Evolutionary conservation across 768 basidiomycete species (phyloP).

Genomic region (Naganishia randhawae): DNA sequence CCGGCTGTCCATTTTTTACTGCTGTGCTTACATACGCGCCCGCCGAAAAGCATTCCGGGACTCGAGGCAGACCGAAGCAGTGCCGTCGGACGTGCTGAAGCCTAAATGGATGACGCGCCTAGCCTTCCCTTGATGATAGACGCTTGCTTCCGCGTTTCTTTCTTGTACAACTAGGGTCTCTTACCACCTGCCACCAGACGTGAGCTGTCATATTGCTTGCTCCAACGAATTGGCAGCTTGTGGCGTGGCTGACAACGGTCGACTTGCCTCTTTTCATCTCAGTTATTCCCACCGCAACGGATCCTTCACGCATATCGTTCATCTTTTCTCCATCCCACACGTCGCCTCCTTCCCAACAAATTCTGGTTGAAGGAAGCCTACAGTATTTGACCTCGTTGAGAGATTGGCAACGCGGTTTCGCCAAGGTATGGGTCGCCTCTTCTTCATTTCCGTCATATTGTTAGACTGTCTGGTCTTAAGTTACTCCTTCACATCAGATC

Average conservation of each 20-base stretch:
- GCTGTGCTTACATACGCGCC: slow-evolving; percentile 4
- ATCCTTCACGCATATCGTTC: too few species aligned
- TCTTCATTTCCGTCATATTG: too few species aligned
- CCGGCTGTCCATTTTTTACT: too few species aligned
- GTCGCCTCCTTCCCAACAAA: not conserved
- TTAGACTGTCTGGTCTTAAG: too few species aligned
- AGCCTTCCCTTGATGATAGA: not conserved
- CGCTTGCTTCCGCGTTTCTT: slow-evolving; percentile 2
- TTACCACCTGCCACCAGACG: not conserved
- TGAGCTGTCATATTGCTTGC: not conserved
- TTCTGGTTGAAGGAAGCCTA: not conserved
- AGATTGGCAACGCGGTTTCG: not conserved
- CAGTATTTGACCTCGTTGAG: not conserved
- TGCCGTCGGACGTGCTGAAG: slow-evolving; percentile 11
- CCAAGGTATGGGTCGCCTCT: not conserved
- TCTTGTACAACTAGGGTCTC: not conserved
- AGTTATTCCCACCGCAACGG: too few species aligned
- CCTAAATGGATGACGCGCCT: slow-evolving; percentile 10
- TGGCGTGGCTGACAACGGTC: too few species aligned
- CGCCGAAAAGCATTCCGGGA: too few species aligned
- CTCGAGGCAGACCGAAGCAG: not conserved
- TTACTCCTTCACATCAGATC: not conserved
- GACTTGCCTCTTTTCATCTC: too few species aligned
- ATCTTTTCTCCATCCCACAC: too few species aligned
- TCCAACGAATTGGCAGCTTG: too few species aligned